Base-by-base conservation (phyloP, 2,329 filamentous ascomycete species). In the Calonectria naviculata region DNA sequence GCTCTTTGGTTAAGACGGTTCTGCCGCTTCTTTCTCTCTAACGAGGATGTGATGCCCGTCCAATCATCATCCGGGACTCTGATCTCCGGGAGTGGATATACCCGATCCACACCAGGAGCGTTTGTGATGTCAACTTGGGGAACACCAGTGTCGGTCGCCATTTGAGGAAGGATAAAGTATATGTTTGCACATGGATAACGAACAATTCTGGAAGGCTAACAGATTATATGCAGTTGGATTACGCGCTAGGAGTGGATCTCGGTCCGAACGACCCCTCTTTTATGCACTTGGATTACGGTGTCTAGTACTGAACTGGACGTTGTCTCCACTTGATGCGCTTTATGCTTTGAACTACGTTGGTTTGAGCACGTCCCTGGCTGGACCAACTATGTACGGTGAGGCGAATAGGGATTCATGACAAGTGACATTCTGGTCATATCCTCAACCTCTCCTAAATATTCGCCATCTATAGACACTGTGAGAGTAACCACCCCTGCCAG, bases 1-100 rank as follows among this genome's bases (percentile, higher is more conserved):
- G 68, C 64, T 38, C 68, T 47, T 28, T 71, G 68, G 46, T 67
- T 67, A 6, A 71, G 58, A 15, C 68, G 68, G 42, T 71, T 71
- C 38, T 71, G 63, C 2, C 56, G 41, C 24, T 63, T 71, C 44
- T 71, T 71, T 15, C 68, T 71, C 47, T 63, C 41, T 10, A 42
- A 44, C 2, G 52, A 46, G 4, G 17, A 26, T 7, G 62, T 70
- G n/a, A 70, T 58, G 8, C 63, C 68, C 0, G 62, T 70, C 68
- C 68, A 70, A 26, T 67, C 56, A 41, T 70, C 68, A 31, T 46
- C 21, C 2, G 52, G 31, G 24, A 28, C 31, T 21, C 52, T 56
- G 5, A 56, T 26, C 2, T 56, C 52, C n/a, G 52, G 52, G 5
- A 36, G n/a, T 15, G 52, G 52, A 34, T 26, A 12, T 5, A 10